phyloP scores from a whole-genome alignment of 768 basidiomycete species.

The Lactarius akahatsu region DNA sequence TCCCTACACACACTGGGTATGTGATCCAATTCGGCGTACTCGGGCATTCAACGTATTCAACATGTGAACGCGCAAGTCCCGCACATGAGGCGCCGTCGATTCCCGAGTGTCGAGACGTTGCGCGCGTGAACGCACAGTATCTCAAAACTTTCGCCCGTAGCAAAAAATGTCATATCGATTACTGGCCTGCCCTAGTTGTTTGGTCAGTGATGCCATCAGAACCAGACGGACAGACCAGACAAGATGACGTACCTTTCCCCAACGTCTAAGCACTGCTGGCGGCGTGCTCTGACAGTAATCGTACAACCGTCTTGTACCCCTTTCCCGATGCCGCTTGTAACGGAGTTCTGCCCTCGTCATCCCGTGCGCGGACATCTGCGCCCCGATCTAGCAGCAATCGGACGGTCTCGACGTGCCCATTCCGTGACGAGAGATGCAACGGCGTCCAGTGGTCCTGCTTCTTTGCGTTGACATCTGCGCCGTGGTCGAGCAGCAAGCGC shows the following conservation, averaged over 20 bases:
- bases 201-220: neutral
- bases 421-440: conserved; percentile 7
- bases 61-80: too few relatives aligned
- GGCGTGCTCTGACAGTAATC: neutral
- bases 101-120: too few relatives aligned
- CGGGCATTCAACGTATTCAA: too few relatives aligned
- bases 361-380: conserved; percentile 2
- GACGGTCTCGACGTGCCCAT: conserved; percentile 2
- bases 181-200: neutral
- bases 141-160: neutral
- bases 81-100: too few relatives aligned
- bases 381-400: conserved; percentile 2
- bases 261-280: neutral
- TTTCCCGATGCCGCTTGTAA: neutral
- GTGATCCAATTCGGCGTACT: too few relatives aligned
- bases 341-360: neutral
- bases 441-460: conserved; percentile 7
- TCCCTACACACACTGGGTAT: too few relatives aligned
- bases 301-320: neutral
- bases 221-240: neutral
- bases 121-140: too few relatives aligned
- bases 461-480: conserved; percentile 12
- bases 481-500: neutral
- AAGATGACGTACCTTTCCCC: neutral
- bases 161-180: neutral